Evolutionary conservation across 1,284 basidiomycete species (phyloP), one percentile per base, ranked within the genome.

Genomic region (Apiotrichum siamense): DNA sequence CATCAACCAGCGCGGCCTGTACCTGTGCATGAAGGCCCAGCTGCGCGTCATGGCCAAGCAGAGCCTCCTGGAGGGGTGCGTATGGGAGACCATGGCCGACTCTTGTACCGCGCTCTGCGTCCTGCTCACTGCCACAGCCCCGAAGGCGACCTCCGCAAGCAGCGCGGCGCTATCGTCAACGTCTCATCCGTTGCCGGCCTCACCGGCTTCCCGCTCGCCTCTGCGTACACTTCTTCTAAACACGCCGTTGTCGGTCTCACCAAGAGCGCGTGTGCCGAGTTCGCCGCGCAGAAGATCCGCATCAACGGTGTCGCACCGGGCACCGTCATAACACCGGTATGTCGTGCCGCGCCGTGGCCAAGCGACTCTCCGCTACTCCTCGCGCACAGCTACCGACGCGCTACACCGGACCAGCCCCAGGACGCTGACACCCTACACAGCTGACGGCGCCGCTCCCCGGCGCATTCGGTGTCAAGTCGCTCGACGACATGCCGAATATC

Each of bases 101-200:
- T n/a, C 33, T 21, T 20, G 20, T 15, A 3, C 5, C 17, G 18
- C 10, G 20, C n/a, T n/a, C n/a, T n/a, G n/a, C n/a, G n/a, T n/a
- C n/a, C n/a, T n/a, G 25, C 41, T 43, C 18, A 43, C 29, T 15
- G n/a, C n/a, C n/a, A 3, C 29, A 43, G 41, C 27, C 41, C 27
- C 41, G 37, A 38, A 13, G 15, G 17, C 21, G 10, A 7, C 37
- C 7, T 41, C 17, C 39, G 39, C 39, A 24, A 26, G 17, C 39
- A 41, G 39, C 49, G 55, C 20, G 58, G 58, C 18, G 39, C 55
- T 2, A 55, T 60, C 32, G 55, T 60, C 31, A 60, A 57, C 45
- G 39, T 57, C 17, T 46, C 55, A 24, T 50, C 47, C 10, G 44
- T 51, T 12, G 32, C 39, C 3, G 47, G 47, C 9, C 29, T 31